phyloP scores from a whole-genome alignment of 2,329 filamentous ascomycete genomes.

The Colletotrichum destructivum region DNA sequence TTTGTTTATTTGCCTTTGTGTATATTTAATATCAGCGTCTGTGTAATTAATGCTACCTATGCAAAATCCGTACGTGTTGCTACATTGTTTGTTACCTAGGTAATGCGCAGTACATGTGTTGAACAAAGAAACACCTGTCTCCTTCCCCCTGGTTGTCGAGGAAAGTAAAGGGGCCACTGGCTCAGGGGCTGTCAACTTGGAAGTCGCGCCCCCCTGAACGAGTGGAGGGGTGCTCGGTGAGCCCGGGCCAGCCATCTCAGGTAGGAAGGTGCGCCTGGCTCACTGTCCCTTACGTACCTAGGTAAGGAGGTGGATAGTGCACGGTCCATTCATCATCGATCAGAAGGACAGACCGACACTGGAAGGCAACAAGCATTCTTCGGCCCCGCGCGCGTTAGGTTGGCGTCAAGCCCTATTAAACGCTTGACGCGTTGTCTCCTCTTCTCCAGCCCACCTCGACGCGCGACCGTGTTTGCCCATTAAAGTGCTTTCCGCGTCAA shows the following conservation, averaged over 20 bases:
- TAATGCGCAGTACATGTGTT: not conserved
- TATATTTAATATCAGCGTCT: not conserved
- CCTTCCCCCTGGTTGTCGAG: conserved; percentile 8
- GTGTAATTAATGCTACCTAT: not conserved
- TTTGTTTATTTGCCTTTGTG: conserved; percentile 32
- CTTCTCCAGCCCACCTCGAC: conserved; percentile 43
- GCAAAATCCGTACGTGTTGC: not conserved
- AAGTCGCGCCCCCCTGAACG: conserved; percentile 20
- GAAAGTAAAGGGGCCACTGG: conserved; percentile 24
- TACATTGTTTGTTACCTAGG: not conserved
- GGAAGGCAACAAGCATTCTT: not conserved
- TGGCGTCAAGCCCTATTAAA: conserved; percentile 48
- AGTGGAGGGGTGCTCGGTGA: conserved; percentile 26
- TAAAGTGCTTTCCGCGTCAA: conserved; percentile 52
- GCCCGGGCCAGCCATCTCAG: conserved; percentile 36
- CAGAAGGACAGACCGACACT: not conserved
- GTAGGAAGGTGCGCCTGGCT: conserved; percentile 20
- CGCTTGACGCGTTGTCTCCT: conserved; percentile 50
- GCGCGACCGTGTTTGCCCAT: conserved; percentile 47
- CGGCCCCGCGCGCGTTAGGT: conserved; percentile 48
- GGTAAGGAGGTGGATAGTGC: conserved; percentile 16
- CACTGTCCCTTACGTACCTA: not conserved
- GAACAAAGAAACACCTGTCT: conserved; percentile 18
- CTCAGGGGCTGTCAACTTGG: conserved; percentile 20
- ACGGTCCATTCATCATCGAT: conserved; percentile 27